These are phyloP conservation scores for Aspergillus novoparasiticus DNA, from an alignment of 2,329 filamentous ascomycete species.

Conservation along the genomic window DNA sequence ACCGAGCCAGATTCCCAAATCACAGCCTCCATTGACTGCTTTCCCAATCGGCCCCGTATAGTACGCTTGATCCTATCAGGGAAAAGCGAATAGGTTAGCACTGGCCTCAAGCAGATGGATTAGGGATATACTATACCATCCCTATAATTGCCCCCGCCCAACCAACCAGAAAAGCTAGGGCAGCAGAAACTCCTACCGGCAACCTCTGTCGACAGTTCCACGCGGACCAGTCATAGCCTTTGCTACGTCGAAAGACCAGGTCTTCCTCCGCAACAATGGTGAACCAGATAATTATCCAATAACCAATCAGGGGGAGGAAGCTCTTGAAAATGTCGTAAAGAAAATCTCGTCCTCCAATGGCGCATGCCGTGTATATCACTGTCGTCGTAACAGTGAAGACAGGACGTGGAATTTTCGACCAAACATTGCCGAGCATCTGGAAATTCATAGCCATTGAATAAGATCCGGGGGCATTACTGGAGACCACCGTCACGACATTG, in stretches of 20 bases:
- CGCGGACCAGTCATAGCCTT: slow-evolving; percentile 43
- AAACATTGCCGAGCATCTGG: slow-evolving; percentile 44
- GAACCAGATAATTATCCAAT: slow-evolving; percentile 49
- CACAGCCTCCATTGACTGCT: slow-evolving; percentile 33
- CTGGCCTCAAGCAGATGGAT: background rate
- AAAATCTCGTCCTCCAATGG: slow-evolving; percentile 46
- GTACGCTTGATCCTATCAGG: slow-evolving; percentile 39
- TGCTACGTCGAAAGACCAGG: slow-evolving; percentile 43
- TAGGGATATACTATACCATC: slow-evolving; percentile 33
- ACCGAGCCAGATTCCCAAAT: slow-evolving; percentile 42
- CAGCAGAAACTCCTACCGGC: slow-evolving; percentile 46
- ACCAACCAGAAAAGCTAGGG: slow-evolving; percentile 39
- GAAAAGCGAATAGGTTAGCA: slow-evolving; percentile 4
- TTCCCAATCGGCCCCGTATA: slow-evolving; percentile 42
- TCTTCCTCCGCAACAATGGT: slow-evolving; percentile 47
- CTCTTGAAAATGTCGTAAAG: slow-evolving; percentile 49
- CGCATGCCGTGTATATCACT: slow-evolving; percentile 46
- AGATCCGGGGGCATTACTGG: slow-evolving; percentile 48
- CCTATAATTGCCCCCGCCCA: slow-evolving; percentile 45
- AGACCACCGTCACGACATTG: slow-evolving; percentile 45
- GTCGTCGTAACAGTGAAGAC: slow-evolving; percentile 47
- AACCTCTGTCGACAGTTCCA: slow-evolving; percentile 44
- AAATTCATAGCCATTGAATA: slow-evolving; percentile 51
- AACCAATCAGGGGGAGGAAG: slow-evolving; percentile 51
- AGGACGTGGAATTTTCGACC: slow-evolving; percentile 44